Evolutionary conservation across 2,329 filamentous ascomycete species (phyloP).

Genomic region (Xylariaceae sp.): DNA sequence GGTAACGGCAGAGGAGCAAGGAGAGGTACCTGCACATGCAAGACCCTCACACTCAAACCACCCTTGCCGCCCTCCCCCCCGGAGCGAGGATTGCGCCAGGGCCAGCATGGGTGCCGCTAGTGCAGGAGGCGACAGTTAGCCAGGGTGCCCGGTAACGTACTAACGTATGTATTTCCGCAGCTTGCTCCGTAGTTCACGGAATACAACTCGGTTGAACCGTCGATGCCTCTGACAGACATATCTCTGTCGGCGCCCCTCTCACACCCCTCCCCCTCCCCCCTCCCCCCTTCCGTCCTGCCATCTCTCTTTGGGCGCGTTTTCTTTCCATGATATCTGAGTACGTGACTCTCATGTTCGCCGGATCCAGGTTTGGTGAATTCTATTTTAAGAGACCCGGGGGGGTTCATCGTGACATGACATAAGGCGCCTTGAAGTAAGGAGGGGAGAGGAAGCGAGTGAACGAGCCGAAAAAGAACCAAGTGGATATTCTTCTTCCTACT

Average conservation of each 20-base stretch:
- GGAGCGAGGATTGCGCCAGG: constrained; percentile 16
- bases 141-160: constrained; percentile 10
- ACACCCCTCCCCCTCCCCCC: neutral
- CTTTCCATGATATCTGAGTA: neutral
- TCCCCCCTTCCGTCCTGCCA: neutral
- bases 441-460: constrained; percentile 19
- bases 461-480: constrained; percentile 13
- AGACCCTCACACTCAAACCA: constrained; percentile 17
- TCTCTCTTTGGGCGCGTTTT: neutral
- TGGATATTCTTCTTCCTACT: constrained; percentile 26
- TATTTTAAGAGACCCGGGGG: constrained; percentile 1
- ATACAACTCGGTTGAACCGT: constrained; percentile 9
- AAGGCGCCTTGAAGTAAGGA: constrained; percentile 6
- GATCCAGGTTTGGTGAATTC: constrained; percentile 26
- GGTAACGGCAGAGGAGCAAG: constrained; percentile 13
- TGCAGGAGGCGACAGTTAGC: constrained; percentile 15
- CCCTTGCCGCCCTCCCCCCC: constrained; percentile 1
- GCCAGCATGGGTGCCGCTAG: constrained; percentile 17
- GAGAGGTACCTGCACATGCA: constrained; percentile 20
- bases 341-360: constrained; percentile 13
- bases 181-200: constrained; percentile 11
- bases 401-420: constrained; percentile 5
- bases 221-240: constrained; percentile 2
- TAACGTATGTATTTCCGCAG: constrained; percentile 5
- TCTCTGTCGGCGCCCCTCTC: neutral